phyloP scores from a whole-genome alignment of 164 flowering plant species.

The Piper betle region DNA sequence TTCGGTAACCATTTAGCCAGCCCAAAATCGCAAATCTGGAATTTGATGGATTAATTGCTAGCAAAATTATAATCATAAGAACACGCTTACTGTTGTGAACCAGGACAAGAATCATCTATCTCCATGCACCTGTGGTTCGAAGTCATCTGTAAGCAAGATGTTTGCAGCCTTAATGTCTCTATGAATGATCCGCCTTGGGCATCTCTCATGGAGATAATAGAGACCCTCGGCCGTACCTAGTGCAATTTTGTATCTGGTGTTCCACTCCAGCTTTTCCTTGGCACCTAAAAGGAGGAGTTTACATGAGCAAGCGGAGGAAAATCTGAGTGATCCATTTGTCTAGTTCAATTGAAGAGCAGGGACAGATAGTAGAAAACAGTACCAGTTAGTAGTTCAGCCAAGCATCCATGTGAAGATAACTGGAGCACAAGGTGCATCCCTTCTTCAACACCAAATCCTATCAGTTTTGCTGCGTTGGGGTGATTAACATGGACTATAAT shows the following conservation, averaged over 20 bases:
- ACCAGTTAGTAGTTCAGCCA: slow-evolving; percentile 71
- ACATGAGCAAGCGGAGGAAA: neutral
- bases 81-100: neutral
- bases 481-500: slow-evolving; percentile 82
- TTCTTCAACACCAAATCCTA: slow-evolving; percentile 90
- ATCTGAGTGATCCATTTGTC: neutral
- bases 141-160: slow-evolving; percentile 72
- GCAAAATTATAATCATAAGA: neutral
- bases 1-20: slow-evolving; percentile 97
- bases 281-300: slow-evolving; percentile 24
- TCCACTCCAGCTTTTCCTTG: slow-evolving; percentile 52
- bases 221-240: slow-evolving; percentile 50
- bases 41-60: neutral
- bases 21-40: slow-evolving; percentile 94
- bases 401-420: slow-evolving; percentile 80
- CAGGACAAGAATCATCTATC: neutral
- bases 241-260: slow-evolving; percentile 55
- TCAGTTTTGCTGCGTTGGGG: slow-evolving; percentile 71
- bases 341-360: neutral
- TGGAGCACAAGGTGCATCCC: slow-evolving; percentile 91
- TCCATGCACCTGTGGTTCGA: slow-evolving; percentile 64
- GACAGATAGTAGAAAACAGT: slow-evolving; percentile 3
- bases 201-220: slow-evolving; percentile 9
- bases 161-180: slow-evolving; percentile 88
- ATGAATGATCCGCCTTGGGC: slow-evolving; percentile 84